Percentiles rank a stretch among this genome's conserved stretches.
phyloP scores from a whole-genome alignment of 1,139 yeast genomes.

The Debaryomycetaceae sp. region DNA sequence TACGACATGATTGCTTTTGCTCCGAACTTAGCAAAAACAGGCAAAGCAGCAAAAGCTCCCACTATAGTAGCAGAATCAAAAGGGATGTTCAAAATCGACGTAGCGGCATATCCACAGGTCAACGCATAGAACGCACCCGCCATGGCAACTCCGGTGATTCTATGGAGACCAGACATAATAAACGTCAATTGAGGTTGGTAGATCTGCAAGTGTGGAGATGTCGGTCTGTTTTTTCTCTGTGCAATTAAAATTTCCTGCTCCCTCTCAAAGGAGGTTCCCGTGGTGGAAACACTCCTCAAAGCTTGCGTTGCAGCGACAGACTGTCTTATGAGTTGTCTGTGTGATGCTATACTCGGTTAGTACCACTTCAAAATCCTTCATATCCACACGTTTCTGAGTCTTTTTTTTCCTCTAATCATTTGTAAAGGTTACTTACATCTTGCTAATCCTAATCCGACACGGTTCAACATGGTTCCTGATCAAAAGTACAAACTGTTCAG shows the following conservation, averaged over 20 bases:
- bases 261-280: constrained; percentile 57
- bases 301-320: constrained; percentile 5
- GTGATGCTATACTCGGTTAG: constrained; percentile 7
- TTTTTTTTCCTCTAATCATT: neutral
- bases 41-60: constrained; percentile 53
- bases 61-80: constrained; percentile 65
- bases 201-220: constrained; percentile 86
- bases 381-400: neutral
- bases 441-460: constrained; percentile 20
- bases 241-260: constrained; percentile 70
- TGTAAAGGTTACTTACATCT: constrained; percentile 19
- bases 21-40: constrained; percentile 57
- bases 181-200: constrained; percentile 88
- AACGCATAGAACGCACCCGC: constrained; percentile 78
- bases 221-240: constrained; percentile 86
- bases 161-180: constrained; percentile 76
- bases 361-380: neutral
- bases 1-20: constrained; percentile 69
- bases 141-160: constrained; percentile 83
- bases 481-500: neutral
- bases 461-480: constrained; percentile 12
- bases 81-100: constrained; percentile 60
- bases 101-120: constrained; percentile 71
- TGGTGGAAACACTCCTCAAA: constrained; percentile 47
- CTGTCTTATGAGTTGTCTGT: constrained; percentile 6